Percentiles rank a stretch among this genome's conserved stretches.
Conservation (phyloP, 192 early-diverging fungal genomes). For the Diversispora eburnea region DNA sequence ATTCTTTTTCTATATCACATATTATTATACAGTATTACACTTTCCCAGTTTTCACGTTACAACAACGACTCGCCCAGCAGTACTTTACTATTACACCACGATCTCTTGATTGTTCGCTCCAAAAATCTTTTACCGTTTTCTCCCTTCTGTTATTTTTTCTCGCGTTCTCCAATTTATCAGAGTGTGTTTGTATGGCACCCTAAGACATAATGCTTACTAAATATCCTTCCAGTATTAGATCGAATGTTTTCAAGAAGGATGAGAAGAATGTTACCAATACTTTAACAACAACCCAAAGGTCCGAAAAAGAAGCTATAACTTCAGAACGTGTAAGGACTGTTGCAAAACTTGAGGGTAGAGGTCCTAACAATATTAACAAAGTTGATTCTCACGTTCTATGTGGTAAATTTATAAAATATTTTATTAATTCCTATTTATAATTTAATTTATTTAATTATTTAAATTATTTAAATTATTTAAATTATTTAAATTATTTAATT, state of each 20-base stretch:
- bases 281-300: background rate
- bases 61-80: background rate
- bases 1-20: background rate
- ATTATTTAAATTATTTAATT: too few species aligned
- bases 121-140: background rate
- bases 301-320: background rate
- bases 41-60: background rate
- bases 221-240: conserved; percentile 2
- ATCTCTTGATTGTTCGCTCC: background rate
- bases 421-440: background rate
- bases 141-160: background rate
- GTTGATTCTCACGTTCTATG: too few species aligned
- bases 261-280: background rate
- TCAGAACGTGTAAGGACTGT: conserved; percentile 7
- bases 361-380: background rate
- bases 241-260: conserved; percentile 9
- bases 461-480: background rate
- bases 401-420: background rate
- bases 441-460: too few species aligned
- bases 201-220: conserved; percentile 11
- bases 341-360: conserved; percentile 14
- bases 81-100: background rate
- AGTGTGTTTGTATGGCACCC: conserved; percentile 21
- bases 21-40: background rate
- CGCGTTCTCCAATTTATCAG: background rate